phyloP scores from a whole-genome alignment of 805 yeast genomes.

The Torulaspora maleeae region DNA sequence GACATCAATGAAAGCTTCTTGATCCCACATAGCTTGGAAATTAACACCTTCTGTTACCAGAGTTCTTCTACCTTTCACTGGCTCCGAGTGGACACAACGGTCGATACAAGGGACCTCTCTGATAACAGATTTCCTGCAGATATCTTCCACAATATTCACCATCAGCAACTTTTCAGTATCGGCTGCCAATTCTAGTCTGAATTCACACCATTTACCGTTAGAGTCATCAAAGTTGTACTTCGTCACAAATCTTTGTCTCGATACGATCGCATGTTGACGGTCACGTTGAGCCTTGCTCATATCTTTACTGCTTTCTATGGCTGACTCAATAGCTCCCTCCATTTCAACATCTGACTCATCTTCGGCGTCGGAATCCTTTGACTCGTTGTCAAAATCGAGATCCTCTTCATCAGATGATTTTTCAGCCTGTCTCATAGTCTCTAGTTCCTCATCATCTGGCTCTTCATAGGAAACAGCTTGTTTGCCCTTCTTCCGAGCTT shows the following conservation, averaged over 20 bases:
- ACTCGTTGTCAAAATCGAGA: slow-evolving; percentile 38
- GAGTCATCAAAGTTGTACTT: slow-evolving; percentile 87
- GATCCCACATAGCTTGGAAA: slow-evolving; percentile 97
- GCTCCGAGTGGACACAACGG: slow-evolving; percentile 80
- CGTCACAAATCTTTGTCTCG: slow-evolving; percentile 67
- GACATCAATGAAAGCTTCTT: slow-evolving; percentile 86
- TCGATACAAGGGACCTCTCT: slow-evolving; percentile 90
- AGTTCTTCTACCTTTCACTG: slow-evolving; percentile 65
- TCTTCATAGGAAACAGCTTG: slow-evolving; percentile 91
- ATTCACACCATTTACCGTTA: slow-evolving; percentile 88
- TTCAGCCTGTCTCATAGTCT: slow-evolving; percentile 80
- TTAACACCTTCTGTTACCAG: slow-evolving; percentile 97
- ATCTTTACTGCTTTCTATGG: slow-evolving; percentile 26
- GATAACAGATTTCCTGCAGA: slow-evolving; percentile 85
- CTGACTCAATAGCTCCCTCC: slow-evolving; percentile 24
- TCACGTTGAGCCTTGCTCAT: slow-evolving; percentile 65
- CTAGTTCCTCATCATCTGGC: slow-evolving; percentile 93
- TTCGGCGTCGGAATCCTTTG: slow-evolving; percentile 44
- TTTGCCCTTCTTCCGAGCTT: slow-evolving; percentile 56
- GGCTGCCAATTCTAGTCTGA: slow-evolving; percentile 75
- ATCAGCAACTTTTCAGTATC: slow-evolving; percentile 88
- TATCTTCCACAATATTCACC: slow-evolving; percentile 93
- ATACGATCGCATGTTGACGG: slow-evolving; percentile 78
- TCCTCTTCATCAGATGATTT: slow-evolving; percentile 69
- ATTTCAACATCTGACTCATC: slow-evolving; percentile 41